Base-by-base conservation (phyloP, 2,329 filamentous ascomycete genomes). In the Tolypocladium inflatum region DNA sequence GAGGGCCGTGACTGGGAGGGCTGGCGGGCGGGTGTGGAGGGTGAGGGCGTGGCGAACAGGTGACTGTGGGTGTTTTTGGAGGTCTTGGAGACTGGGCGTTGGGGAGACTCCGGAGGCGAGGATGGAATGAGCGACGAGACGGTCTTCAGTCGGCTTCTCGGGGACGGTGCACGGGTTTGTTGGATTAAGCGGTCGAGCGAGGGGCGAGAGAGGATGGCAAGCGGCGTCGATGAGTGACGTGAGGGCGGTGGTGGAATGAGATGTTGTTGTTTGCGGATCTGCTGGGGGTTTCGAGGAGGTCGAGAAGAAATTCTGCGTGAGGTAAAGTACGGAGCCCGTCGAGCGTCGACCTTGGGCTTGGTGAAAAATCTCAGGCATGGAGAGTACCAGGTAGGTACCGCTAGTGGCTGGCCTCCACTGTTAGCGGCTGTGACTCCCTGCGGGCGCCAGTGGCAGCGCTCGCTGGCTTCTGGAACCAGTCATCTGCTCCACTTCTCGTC, bases 1-100 rank as follows among this genome's bases (percentile, higher is more conserved):
- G 62, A 63, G 57, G 59, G 61, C 59, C 63, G 45, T 54, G 54
- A 38, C 55, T 38, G 57, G 53, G 52, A 53, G 56, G 39, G 26
- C 57, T 21, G 37, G 26, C 26, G 56, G 26, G 39, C 30, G 43
- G 37, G 53, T 55, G 57, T 48, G 21, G 48, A 21, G 53, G 26
- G 21, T 26, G 15, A 51, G 5, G 21, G 30, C 17, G 48, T 51
- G 48, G 30, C 17, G 30, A 23, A 35, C 19, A 35, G 48, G 19
- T 30, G 48, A n/a, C 30, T 5, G 48, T 2, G 48, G 48, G 48
- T 35, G 48, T 8, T n/a, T 35, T 51, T 51, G 48, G 48, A 21
- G 45, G 30, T 51, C 48, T 51, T 35, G 48, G 30, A 51, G 30
- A 35, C 30, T 9, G 30, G 48, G n/a, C 30, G 48, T 51, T 8